Evolutionary conservation across 129 eudicot genomes (phyloP).

Genomic region (Chrysanthemum lavandulifolium): DNA sequence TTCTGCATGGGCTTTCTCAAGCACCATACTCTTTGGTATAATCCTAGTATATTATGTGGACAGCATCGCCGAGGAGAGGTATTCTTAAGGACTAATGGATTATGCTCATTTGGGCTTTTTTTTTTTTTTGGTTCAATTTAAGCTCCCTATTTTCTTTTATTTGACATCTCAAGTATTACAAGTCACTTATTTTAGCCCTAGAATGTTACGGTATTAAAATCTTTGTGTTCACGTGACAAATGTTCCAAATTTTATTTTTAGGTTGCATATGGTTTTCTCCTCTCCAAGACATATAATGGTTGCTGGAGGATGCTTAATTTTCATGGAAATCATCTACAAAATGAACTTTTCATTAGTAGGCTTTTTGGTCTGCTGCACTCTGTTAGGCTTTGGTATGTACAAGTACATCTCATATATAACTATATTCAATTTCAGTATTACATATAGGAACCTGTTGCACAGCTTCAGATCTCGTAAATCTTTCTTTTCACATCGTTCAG

Average conservation of each 20-base stretch:
- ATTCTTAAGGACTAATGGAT: constrained; percentile 3
- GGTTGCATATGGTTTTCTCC: constrained; percentile 98
- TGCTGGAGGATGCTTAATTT: constrained; percentile 80
- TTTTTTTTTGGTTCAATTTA: no score
- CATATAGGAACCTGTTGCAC: neutral
- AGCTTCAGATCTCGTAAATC: neutral
- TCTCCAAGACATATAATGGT: constrained; percentile 93
- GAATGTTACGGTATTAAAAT: no score
- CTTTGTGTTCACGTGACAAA: neutral
- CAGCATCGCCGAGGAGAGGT: constrained; percentile 95
- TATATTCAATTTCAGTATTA: constrained; percentile 3
- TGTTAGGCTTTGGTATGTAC: constrained; percentile 80
- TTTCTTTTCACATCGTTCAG: neutral
- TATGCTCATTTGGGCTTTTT: neutral
- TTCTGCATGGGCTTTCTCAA: constrained; percentile 83
- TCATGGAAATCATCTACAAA: constrained; percentile 74
- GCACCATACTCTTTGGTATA: constrained; percentile 70
- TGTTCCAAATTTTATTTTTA: constrained; percentile 26
- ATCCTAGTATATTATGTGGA: constrained; percentile 81
- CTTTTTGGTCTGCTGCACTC: constrained; percentile 65
- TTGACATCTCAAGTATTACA: no score
- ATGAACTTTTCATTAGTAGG: constrained; percentile 89
- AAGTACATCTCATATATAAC: neutral
- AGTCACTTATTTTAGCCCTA: no score
- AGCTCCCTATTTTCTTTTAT: no score